A percentile compares a stretch with the other conserved stretches of the same genome.
phyloP scores from a whole-genome alignment of 495 filamentous ascomycete species.

The Aspergillus kassunensis region DNA sequence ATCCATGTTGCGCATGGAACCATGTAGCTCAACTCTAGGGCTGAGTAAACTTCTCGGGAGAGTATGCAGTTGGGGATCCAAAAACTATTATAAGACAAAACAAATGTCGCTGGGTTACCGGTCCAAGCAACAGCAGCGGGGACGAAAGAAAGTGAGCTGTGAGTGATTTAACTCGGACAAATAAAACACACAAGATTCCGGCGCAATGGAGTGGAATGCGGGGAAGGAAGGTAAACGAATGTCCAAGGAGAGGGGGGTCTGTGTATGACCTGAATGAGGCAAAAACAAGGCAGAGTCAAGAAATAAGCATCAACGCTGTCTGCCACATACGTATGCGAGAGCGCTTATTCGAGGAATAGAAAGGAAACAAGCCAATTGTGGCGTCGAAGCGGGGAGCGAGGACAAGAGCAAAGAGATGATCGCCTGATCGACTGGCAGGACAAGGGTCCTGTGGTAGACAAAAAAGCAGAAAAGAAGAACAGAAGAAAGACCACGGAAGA shows the following conservation, averaged over 20 bases:
- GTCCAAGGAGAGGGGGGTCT: background rate
- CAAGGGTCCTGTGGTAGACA: background rate
- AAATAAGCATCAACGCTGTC: background rate
- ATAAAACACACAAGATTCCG: conserved; percentile 1
- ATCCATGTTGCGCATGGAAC: conserved; percentile 1
- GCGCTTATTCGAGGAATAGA: background rate
- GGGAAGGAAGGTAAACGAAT: conserved; percentile 15
- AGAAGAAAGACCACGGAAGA: background rate
- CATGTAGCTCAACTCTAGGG: no score
- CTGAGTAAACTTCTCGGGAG: background rate
- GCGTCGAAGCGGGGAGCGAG: background rate
- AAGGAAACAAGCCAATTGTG: background rate
- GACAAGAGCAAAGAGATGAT: background rate
- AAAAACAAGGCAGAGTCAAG: background rate
- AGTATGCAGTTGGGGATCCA: background rate
- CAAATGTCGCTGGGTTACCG: conserved; percentile 13
- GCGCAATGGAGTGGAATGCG: conserved; percentile 22
- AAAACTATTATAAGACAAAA: background rate
- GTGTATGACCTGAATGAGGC: background rate
- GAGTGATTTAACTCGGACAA: background rate
- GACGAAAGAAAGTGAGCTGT: conserved; percentile 8
- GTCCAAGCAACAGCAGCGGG: conserved; percentile 5
- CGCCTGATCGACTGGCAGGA: background rate
- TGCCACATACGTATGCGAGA: background rate
- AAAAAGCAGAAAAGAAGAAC: background rate